Evolutionary conservation across 2,329 filamentous ascomycete species (phyloP).

Genomic region (Fusarium denticulatum): DNA sequence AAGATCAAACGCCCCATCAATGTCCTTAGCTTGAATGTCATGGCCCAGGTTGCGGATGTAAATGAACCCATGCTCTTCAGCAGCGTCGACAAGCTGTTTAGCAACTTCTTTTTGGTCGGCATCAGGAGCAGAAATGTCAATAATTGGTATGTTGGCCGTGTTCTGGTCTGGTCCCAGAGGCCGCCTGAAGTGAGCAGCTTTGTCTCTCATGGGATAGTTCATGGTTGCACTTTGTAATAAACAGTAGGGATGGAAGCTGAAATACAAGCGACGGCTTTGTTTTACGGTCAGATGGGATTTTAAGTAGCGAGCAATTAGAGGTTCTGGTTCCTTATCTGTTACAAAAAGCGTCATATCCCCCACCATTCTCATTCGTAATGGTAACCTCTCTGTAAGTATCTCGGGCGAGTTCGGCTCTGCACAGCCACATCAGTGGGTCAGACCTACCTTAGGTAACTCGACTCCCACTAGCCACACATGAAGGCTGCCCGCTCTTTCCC

Average conservation of each 20-base stretch:
- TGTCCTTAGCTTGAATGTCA: slow-evolving; percentile 72
- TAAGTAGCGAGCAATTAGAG: neutral
- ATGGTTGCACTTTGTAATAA: slow-evolving; percentile 1
- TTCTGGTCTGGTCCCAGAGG: slow-evolving; percentile 30
- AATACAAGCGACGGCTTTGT: neutral
- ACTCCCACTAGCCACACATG: slow-evolving; percentile 17
- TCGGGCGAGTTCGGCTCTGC: neutral
- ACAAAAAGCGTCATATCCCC: slow-evolving; percentile 26
- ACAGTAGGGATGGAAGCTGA: neutral
- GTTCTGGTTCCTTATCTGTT: neutral
- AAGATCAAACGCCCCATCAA: slow-evolving; percentile 78
- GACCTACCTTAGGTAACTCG: neutral
- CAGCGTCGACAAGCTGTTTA: slow-evolving; percentile 79
- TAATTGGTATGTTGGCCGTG: slow-evolving; percentile 74
- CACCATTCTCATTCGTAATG: slow-evolving; percentile 6
- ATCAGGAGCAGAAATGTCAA: slow-evolving; percentile 70
- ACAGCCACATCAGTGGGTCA: slow-evolving; percentile 15
- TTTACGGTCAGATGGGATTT: neutral
- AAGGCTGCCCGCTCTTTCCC: slow-evolving; percentile 19
- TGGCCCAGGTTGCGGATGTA: slow-evolving; percentile 82
- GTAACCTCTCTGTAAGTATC: neutral
- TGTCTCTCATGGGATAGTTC: slow-evolving; percentile 1
- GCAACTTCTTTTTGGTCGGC: slow-evolving; percentile 67
- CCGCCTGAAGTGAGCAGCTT: neutral
- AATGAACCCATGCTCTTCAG: slow-evolving; percentile 85